phyloP scores from a whole-genome alignment of 2,329 filamentous ascomycete species.

The Aschersonia sp. region DNA sequence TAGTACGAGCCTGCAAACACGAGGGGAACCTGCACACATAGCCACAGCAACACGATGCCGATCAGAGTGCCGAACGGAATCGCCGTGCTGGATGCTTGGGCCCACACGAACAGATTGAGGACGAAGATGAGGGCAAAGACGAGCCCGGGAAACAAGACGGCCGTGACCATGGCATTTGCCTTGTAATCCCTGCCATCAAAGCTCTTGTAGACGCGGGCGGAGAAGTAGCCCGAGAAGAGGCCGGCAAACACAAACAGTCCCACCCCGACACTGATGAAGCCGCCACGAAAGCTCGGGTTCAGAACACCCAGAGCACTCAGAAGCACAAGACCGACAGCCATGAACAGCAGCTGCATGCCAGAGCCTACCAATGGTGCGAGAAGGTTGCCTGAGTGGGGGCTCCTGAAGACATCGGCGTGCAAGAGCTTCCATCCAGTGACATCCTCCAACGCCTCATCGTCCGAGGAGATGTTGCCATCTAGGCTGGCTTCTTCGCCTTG shows the following conservation, averaged over 20 bases:
- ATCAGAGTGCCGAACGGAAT: conserved; percentile 71
- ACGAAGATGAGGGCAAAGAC: conserved; percentile 63
- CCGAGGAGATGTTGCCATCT: conserved; percentile 37
- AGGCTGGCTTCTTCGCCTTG: conserved; percentile 33
- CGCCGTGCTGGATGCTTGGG: conserved; percentile 75
- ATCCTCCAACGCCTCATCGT: conserved; percentile 54
- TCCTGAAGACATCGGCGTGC: conserved; percentile 76
- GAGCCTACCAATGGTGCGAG: conserved; percentile 73
- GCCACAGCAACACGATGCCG: conserved; percentile 61
- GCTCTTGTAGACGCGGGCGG: conserved; percentile 67
- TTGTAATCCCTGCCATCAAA: conserved; percentile 64
- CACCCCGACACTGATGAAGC: conserved; percentile 72
- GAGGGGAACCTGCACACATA: conserved; percentile 72
- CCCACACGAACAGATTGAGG: conserved; percentile 81
- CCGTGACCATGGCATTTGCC: conserved; percentile 65
- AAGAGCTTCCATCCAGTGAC: conserved; percentile 79
- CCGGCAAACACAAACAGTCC: conserved; percentile 76
- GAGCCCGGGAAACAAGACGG: conserved; percentile 64
- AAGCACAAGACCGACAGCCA: conserved; percentile 57
- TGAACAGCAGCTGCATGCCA: conserved; percentile 75
- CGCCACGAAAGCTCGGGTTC: conserved; percentile 80
- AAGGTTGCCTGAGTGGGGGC: conserved; percentile 54
- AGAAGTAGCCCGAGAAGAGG: conserved; percentile 77
- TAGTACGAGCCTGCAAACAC: conserved; percentile 71
- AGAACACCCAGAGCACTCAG: conserved; percentile 64